phyloP scores from a whole-genome alignment of 805 yeast species.

The Clavispora carvajalis region DNA sequence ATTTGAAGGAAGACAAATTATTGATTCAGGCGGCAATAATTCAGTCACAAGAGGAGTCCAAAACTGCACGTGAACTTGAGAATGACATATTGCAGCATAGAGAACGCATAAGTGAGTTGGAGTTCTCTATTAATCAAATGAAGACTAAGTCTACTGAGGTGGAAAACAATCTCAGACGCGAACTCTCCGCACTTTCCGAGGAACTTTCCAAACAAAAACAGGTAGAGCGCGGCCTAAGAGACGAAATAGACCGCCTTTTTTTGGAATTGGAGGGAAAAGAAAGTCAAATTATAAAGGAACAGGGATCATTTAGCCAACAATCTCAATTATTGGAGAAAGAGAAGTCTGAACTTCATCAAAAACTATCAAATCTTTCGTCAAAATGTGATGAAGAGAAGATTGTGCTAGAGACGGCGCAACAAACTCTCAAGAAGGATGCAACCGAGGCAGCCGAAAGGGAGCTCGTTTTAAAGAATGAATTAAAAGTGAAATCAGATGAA shows the following conservation, averaged over 20 bases:
- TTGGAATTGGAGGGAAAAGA: background rate
- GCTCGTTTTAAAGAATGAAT: background rate
- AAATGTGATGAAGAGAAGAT: background rate
- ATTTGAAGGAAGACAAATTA: conserved; percentile 13
- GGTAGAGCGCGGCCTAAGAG: background rate
- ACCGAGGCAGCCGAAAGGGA: background rate
- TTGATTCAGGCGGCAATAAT: conserved; percentile 37
- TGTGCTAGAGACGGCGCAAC: background rate
- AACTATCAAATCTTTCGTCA: background rate
- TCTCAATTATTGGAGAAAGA: background rate
- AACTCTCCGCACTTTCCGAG: background rate
- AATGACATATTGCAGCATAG: background rate
- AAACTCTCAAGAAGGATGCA: background rate
- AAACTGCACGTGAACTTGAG: background rate
- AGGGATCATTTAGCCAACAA: background rate
- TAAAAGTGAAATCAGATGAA: background rate
- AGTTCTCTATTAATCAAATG: background rate
- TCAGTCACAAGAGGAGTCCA: background rate
- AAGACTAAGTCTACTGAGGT: background rate
- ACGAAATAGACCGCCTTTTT: conserved; percentile 2
- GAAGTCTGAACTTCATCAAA: background rate
- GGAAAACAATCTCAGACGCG: background rate
- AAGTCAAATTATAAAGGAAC: background rate
- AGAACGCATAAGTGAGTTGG: background rate
- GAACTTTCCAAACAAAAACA: background rate